phyloP scores from a whole-genome alignment of 495 filamentous ascomycete genomes.

The Aspergillus egyptiacus region DNA sequence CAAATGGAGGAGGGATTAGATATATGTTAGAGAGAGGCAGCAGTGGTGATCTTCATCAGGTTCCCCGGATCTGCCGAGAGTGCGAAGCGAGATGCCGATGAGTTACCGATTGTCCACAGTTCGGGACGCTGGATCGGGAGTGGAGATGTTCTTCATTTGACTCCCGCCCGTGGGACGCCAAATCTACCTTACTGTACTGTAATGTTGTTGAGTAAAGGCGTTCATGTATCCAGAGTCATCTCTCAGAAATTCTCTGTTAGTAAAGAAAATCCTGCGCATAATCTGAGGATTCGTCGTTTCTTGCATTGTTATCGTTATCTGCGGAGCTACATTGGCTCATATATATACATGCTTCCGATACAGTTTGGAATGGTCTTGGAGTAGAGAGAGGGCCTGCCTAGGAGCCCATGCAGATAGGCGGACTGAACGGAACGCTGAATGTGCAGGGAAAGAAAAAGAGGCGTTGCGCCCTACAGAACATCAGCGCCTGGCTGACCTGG shows the following conservation, averaged over 20 bases:
- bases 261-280: too few species aligned
- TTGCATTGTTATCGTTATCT: neutral
- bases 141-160: neutral
- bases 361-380: neutral
- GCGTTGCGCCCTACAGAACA: neutral
- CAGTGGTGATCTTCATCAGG: neutral
- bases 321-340: conserved; percentile 1
- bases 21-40: neutral
- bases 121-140: conserved; percentile 3
- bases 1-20: neutral
- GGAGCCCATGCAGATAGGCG: too few species aligned
- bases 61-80: conserved; percentile 17
- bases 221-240: too few species aligned
- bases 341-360: neutral
- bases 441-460: neutral
- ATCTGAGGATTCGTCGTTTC: too few species aligned
- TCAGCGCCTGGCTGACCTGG: neutral
- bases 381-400: neutral
- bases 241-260: too few species aligned
- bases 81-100: conserved; percentile 19
- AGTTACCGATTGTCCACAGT: conserved; percentile 9
- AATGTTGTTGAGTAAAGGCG: neutral
- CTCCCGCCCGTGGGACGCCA: neutral
- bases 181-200: neutral
- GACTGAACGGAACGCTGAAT: conserved; percentile 2